Percentiles rank a stretch among this genome's conserved stretches.
phyloP scores from a whole-genome alignment of 2,329 filamentous ascomycete genomes.

The Aspergillus sp. region DNA sequence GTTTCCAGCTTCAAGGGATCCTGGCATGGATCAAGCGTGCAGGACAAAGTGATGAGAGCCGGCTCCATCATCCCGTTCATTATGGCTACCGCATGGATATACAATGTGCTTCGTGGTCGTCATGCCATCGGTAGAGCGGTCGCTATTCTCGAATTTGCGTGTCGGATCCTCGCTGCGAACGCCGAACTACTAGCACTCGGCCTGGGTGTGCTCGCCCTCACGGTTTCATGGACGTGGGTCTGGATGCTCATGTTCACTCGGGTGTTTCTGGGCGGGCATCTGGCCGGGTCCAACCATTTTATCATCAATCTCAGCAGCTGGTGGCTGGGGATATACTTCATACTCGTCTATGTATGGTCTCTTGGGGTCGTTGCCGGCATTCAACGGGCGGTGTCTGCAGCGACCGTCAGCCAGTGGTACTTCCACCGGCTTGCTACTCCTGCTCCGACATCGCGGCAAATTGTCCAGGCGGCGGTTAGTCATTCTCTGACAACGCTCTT shows the following conservation, averaged over 20 bases:
- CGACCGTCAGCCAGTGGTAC: conserved; percentile 98
- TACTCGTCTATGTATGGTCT: conserved; percentile 94
- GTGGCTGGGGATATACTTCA: conserved; percentile 92
- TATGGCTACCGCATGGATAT: conserved; percentile 75
- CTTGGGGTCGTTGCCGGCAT: conserved; percentile 82
- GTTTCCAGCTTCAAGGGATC: conserved; percentile 81
- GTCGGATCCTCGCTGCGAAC: conserved; percentile 80
- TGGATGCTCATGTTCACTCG: conserved; percentile 97
- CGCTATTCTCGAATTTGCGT: conserved; percentile 87
- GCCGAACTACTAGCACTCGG: conserved; percentile 81
- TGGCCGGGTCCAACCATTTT: conserved; percentile 62
- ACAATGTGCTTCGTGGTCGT: conserved; percentile 76
- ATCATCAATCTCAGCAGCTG: conserved; percentile 85
- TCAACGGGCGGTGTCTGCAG: conserved; percentile 86
- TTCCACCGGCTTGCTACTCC: conserved; percentile 87
- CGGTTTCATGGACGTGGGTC: conserved; percentile 88
- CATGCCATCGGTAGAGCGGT: conserved; percentile 79
- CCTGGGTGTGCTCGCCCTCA: conserved; percentile 68
- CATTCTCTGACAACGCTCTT: conserved; percentile 86
- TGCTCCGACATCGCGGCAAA: conserved; percentile 70
- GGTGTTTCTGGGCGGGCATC: conserved; percentile 89
- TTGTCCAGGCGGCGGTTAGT: conserved; percentile 76
- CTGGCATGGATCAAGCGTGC: conserved; percentile 71
- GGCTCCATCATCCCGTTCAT: conserved; percentile 72
- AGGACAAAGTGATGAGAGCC: conserved; percentile 88